These are phyloP conservation scores for Magnolia officinalis DNA, from an alignment of 164 flowering plant genomes.

Conservation along the genomic window DNA sequence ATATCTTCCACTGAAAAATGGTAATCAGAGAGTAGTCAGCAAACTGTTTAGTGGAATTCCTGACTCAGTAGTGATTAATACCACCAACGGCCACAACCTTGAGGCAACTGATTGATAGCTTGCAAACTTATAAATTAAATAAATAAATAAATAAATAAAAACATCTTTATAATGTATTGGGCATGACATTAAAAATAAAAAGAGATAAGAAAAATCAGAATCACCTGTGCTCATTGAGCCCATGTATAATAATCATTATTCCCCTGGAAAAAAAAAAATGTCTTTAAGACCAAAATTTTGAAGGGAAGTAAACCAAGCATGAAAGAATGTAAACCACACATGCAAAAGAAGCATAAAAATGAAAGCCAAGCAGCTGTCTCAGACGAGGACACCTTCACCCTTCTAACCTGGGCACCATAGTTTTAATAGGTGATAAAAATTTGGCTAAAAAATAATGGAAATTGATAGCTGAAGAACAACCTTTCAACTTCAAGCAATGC, in stretches of 20 bases:
- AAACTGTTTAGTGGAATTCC: background rate
- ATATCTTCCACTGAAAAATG: conserved; percentile 82
- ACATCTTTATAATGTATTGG: background rate
- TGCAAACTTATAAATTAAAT: too few relatives aligned
- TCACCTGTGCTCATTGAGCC: conserved; percentile 98
- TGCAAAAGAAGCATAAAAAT: background rate
- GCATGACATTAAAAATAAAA: background rate
- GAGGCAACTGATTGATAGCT: too few relatives aligned
- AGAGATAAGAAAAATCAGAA: background rate
- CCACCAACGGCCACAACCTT: background rate
- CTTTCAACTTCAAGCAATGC: background rate
- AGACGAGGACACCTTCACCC: background rate
- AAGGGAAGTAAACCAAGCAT: background rate
- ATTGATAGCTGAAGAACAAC: background rate
- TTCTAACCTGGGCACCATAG: background rate
- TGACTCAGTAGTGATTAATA: background rate
- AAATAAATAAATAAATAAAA: too few relatives aligned
- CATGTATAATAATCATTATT: conserved; percentile 80
- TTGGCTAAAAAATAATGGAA: background rate
- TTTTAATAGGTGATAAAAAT: too few relatives aligned
- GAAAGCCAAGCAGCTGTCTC: background rate
- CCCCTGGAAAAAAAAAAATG: conserved; percentile 55
- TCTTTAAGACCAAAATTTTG: background rate
- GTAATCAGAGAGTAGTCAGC: conserved; percentile 8
- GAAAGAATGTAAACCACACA: background rate